Conservation (phyloP, 306 rosid genomes). For the Gastrolobium bilobum region DNA sequence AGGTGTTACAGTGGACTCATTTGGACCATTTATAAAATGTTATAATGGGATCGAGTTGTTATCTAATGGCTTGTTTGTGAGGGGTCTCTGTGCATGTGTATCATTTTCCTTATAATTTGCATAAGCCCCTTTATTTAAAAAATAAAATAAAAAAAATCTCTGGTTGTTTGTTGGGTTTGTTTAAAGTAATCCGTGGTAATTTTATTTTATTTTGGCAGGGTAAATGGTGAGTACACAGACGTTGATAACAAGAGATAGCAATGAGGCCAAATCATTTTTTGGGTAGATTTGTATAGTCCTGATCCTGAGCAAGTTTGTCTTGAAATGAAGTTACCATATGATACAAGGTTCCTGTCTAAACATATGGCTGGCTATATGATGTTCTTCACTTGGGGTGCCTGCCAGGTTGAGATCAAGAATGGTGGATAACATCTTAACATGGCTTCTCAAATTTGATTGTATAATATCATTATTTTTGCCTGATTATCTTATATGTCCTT, state of each 20-base stretch:
- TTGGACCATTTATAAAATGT: neutral
- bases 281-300: neutral
- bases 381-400: slow-evolving; percentile 39
- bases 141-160: no score
- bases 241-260: slow-evolving; percentile 9
- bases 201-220: slow-evolving; percentile 60
- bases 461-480: slow-evolving; percentile 20
- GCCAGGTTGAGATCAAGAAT: slow-evolving; percentile 28
- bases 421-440: slow-evolving; percentile 22
- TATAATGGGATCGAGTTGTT: neutral
- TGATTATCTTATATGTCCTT: slow-evolving; percentile 17
- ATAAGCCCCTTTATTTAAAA: neutral
- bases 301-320: slow-evolving; percentile 21
- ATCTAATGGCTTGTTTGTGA: neutral
- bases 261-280: slow-evolving; percentile 22
- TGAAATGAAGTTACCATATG: slow-evolving; percentile 17
- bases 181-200: neutral
- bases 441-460: slow-evolving; percentile 32
- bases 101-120: neutral
- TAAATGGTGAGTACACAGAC: slow-evolving; percentile 74
- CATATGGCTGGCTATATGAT: neutral
- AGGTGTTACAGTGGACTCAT: neutral
- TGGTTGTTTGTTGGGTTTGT: no score
- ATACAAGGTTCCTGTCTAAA: neutral
- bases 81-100: neutral